Percentiles rank a stretch among this genome's conserved stretches.
Conservation (phyloP, 352 stramenopile genomes). For the Globisporangium nagaii region DNA sequence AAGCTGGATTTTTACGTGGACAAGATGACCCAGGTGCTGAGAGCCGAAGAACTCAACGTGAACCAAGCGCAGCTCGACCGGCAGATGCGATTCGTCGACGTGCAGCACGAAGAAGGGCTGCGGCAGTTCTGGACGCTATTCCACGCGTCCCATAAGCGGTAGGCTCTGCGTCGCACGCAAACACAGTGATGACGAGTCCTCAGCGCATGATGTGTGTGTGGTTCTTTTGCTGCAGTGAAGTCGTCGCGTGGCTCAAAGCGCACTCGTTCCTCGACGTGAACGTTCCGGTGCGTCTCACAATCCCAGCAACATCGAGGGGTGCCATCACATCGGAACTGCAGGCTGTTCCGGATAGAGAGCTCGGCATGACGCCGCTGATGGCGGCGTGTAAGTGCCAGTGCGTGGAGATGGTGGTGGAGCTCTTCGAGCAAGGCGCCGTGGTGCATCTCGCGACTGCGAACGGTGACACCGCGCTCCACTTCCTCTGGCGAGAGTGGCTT, state of each 20-base stretch:
- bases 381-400: constrained; percentile 42
- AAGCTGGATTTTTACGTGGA: constrained; percentile 52
- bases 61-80: constrained; percentile 20
- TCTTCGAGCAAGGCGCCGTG: constrained; percentile 46
- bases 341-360: constrained; percentile 17
- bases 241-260: constrained; percentile 50
- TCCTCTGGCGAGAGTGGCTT: constrained; percentile 47
- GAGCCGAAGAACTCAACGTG: constrained; percentile 25
- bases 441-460: constrained; percentile 54
- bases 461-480: constrained; percentile 64
- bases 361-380: constrained; percentile 68
- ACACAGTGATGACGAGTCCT: neutral
- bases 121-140: constrained; percentile 62
- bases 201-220: neutral
- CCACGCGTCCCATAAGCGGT: constrained; percentile 26
- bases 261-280: constrained; percentile 70
- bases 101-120: constrained; percentile 35
- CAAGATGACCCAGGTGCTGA: constrained; percentile 28
- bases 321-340: neutral
- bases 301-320: neutral
- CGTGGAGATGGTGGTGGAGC: constrained; percentile 35
- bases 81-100: constrained; percentile 24
- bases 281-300: constrained; percentile 27
- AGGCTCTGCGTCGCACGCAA: neutral
- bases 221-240: constrained; percentile 31